Conservation (phyloP, 139 green algal genomes). For the Volvox reticuliferus region DNA sequence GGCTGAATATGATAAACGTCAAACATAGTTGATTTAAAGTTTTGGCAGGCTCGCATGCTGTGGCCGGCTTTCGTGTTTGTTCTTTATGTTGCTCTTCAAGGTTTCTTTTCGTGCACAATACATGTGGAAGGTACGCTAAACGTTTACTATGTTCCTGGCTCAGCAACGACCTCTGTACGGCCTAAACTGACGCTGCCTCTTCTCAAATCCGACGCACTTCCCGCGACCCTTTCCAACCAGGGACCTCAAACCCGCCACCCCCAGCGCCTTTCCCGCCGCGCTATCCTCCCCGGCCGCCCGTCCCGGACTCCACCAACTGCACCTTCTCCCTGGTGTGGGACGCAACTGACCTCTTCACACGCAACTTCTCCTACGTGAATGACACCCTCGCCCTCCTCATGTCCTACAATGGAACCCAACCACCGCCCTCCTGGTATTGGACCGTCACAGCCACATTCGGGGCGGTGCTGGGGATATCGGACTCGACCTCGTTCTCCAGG, state of each 20-base stretch:
- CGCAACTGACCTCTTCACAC: background rate
- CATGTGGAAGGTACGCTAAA: no score
- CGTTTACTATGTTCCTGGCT: no score
- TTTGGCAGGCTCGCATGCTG: no score
- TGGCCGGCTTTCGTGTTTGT: no score
- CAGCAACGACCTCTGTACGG: background rate
- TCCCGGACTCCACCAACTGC: constrained; percentile 1
- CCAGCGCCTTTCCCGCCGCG: constrained; percentile 20
- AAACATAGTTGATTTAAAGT: no score
- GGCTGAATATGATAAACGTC: no score
- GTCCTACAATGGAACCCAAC: background rate
- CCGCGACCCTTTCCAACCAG: background rate
- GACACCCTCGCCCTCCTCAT: constrained; percentile 15
- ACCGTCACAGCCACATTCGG: background rate
- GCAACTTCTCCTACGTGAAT: constrained; percentile 7
- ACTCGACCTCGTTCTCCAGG: background rate
- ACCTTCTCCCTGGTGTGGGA: constrained; percentile 5
- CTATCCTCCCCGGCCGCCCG: background rate
- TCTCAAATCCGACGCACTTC: no score
- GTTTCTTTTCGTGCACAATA: no score
- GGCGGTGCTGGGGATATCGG: background rate
- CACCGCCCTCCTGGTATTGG: constrained; percentile 6
- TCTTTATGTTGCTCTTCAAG: no score
- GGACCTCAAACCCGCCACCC: background rate
- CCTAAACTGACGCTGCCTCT: no score